Base-by-base conservation (phyloP, 352 stramenopile species). In the Pythium folliculosum region DNA sequence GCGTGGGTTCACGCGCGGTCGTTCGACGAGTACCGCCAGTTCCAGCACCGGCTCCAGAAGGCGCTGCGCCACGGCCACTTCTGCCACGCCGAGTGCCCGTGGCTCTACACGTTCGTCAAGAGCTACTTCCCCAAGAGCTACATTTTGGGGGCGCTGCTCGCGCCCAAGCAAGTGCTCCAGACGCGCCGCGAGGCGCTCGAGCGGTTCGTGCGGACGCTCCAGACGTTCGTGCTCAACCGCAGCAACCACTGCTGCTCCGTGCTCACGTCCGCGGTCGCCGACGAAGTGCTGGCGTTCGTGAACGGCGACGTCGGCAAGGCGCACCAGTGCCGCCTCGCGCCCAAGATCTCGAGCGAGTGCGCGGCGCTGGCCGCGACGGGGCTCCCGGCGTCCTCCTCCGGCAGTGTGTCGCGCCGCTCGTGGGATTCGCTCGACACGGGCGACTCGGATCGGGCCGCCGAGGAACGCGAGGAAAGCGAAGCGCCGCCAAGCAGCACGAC, bases 81-180 rank as follows among this genome's bases (percentile, higher is more conserved):
- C 57, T 93, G 85, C 67, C 73, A 64, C 23, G 81, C 79, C 45
- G 84, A 88, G 59, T 92, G 84, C 48, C 82, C 84, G 44, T 91
- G 81, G 81, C 65, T 92, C 13, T 90, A 80, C 53, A 87, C 75
- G 9, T 91, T 92, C 50, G 50, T 92, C 19, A 88, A 87, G 70
- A 91, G 81, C 67, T 90, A 90, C 63, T 92, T 92, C 70, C 84
- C 84, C 10, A 89, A 89, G 65, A 86, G 82, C 30, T 55, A 81
- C 25, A 53, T 91, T 1, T 88, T 88, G 62, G 45, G 63, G 71
- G 1, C 71, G 77, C 7, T 89, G 16, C 61, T 89, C 30, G 70
- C 75, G 5, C 63, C 73, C 6, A 81, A 81, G 5, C 73, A 85
- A 17, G 76, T 76, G 35, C 76, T 92, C 16, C 75, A 84, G n/a